Conservation (phyloP, 2,329 filamentous ascomycete genomes). For the Fusarium sp. region DNA sequence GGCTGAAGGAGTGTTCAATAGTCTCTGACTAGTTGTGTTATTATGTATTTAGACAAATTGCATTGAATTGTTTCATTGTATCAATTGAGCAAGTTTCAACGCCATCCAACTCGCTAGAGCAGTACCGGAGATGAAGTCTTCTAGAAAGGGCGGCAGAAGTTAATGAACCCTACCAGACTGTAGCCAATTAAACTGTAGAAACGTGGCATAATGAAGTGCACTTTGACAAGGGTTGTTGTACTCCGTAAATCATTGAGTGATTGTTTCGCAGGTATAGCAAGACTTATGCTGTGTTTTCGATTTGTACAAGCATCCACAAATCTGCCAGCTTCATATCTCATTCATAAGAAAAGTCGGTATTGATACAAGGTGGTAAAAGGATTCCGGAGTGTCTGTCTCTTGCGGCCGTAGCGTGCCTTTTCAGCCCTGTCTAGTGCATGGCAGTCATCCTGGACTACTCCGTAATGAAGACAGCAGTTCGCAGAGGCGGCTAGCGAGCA, state of each 20-base stretch:
- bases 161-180: background rate
- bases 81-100: conserved; percentile 3
- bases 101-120: conserved; percentile 1
- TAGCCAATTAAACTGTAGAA: conserved; percentile 25
- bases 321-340: background rate
- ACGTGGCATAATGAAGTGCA: conserved; percentile 2
- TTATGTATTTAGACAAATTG: background rate
- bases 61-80: background rate
- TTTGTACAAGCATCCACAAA: background rate
- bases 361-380: background rate
- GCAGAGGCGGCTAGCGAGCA: conserved; percentile 2
- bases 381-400: background rate
- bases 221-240: background rate
- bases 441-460: background rate
- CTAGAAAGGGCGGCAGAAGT: conserved; percentile 41
- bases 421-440: conserved; percentile 38
- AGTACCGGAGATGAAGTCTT: conserved; percentile 37
- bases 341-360: background rate
- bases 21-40: background rate
- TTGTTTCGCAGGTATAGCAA: background rate
- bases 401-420: background rate
- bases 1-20: background rate
- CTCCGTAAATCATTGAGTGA: background rate
- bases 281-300: background rate
- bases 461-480: conserved; percentile 8